Evolutionary conservation across 768 basidiomycete species (phyloP).

Genomic region (Lepiota venenata): DNA sequence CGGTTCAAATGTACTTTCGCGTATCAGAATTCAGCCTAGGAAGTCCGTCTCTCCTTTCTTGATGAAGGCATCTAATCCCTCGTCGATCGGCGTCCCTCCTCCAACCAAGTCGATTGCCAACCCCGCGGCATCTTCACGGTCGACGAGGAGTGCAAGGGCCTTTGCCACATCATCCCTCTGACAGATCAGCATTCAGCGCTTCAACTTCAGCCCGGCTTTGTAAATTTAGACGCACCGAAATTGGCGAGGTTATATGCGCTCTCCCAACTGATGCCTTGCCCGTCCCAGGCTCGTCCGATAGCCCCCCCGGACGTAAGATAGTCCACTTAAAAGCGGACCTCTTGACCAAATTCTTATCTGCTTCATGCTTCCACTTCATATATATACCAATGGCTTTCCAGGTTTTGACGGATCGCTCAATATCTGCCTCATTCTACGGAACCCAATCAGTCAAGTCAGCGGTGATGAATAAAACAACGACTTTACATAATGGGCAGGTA

Average conservation of each 20-base stretch:
- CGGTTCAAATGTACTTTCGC: no score
- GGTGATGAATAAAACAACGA: not conserved
- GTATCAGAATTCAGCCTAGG: constrained; percentile 19
- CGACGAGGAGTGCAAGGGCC: constrained; percentile 39
- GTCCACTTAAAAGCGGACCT: constrained; percentile 61
- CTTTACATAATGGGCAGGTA: constrained; percentile 47
- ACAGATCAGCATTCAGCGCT: not conserved
- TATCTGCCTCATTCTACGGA: constrained; percentile 41
- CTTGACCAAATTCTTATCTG: constrained; percentile 39
- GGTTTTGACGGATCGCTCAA: constrained; percentile 34
- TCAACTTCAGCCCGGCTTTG: not conserved
- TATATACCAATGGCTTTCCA: constrained; percentile 39
- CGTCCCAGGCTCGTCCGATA: constrained; percentile 45
- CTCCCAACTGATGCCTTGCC: constrained; percentile 48
- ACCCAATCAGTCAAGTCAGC: not conserved
- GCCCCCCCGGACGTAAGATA: constrained; percentile 55
- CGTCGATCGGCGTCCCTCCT: constrained; percentile 41
- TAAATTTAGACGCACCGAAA: constrained; percentile 38
- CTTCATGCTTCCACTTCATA: constrained; percentile 45
- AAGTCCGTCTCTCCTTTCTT: constrained; percentile 45
- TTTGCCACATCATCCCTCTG: constrained; percentile 58
- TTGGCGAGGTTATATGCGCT: constrained; percentile 40
- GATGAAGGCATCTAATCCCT: constrained; percentile 45
- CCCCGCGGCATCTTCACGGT: constrained; percentile 52
- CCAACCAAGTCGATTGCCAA: constrained; percentile 55